A percentile compares a stretch with the other conserved stretches of the same genome.
Evolutionary conservation across 2,329 filamentous ascomycete genomes (phyloP).

Genomic region (Huntiella moniliformis): DNA sequence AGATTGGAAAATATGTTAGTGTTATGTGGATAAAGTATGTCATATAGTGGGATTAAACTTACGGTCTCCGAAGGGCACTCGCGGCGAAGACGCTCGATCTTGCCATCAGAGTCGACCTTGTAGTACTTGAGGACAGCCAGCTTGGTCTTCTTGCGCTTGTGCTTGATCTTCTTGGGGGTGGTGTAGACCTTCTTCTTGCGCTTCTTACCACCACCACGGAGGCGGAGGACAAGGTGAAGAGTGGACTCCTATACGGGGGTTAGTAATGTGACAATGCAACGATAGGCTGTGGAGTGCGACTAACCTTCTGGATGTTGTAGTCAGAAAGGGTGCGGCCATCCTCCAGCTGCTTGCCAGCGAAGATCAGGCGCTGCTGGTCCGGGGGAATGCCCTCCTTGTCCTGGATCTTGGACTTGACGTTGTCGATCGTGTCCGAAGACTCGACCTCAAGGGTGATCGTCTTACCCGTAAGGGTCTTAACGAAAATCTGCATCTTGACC

Average conservation of each 20-base stretch:
- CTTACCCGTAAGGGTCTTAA: constrained; percentile 91
- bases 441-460: constrained; percentile 99
- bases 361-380: constrained; percentile 98
- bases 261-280: not conserved
- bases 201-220: constrained; percentile 99
- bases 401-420: constrained; percentile 97
- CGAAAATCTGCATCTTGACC: constrained; percentile 62
- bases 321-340: constrained; percentile 96
- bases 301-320: constrained; percentile 99
- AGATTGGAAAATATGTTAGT: constrained; percentile 8
- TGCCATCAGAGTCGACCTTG: constrained; percentile 99
- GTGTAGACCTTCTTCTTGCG: constrained; percentile 99
- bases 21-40: constrained; percentile 17
- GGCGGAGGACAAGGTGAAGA: constrained; percentile 91
- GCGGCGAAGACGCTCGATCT: constrained; percentile 97
- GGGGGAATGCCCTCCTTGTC: constrained; percentile 99
- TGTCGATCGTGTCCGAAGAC: constrained; percentile 98
- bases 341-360: constrained; percentile 99
- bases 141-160: constrained; percentile 99
- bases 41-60: constrained; percentile 23
- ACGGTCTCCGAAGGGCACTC: constrained; percentile 89
- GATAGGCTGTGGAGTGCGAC: not conserved
- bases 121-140: constrained; percentile 99
- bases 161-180: constrained; percentile 99
- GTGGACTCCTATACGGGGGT: constrained; percentile 36